Evolutionary conservation across 345 rosid species (phyloP).

Genomic region (Capsella bursapastoris): DNA sequence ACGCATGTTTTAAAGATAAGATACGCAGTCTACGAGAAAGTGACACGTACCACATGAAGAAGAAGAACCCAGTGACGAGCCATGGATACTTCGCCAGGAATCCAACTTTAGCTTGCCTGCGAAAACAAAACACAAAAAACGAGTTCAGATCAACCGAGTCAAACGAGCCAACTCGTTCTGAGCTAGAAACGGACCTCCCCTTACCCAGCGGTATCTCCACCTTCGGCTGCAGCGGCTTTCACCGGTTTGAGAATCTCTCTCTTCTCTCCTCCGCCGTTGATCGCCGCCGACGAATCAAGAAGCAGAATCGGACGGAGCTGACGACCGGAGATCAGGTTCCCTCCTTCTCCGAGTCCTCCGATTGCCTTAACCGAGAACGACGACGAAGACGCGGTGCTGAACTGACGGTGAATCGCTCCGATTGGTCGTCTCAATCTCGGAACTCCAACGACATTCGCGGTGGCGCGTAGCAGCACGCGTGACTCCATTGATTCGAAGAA

Average conservation of each 20-base stretch:
- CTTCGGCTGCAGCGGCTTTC: constrained; percentile 73
- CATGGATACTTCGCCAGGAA: constrained; percentile 75
- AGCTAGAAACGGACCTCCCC: constrained; percentile 69
- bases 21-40: background rate
- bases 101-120: constrained; percentile 76
- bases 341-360: constrained; percentile 70
- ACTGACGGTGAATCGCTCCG: constrained; percentile 33
- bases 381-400: constrained; percentile 15
- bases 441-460: constrained; percentile 48
- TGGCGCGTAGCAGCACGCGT: constrained; percentile 75
- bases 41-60: constrained; percentile 88
- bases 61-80: constrained; percentile 90
- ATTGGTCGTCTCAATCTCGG: constrained; percentile 52
- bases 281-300: constrained; percentile 49
- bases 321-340: constrained; percentile 79
- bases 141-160: constrained; percentile 49
- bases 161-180: constrained; percentile 45
- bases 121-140: constrained; percentile 17
- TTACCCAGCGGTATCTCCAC: constrained; percentile 97
- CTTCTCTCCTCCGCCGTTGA: constrained; percentile 37
- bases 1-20: constrained; percentile 13
- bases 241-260: constrained; percentile 58
- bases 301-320: constrained; percentile 79
- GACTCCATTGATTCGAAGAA: constrained; percentile 63
- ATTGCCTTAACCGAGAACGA: constrained; percentile 47